These are phyloP conservation scores for Ophiocordyceps unilateralis DNA, from an alignment of 2,329 filamentous ascomycete genomes.

Conservation along the genomic window DNA sequence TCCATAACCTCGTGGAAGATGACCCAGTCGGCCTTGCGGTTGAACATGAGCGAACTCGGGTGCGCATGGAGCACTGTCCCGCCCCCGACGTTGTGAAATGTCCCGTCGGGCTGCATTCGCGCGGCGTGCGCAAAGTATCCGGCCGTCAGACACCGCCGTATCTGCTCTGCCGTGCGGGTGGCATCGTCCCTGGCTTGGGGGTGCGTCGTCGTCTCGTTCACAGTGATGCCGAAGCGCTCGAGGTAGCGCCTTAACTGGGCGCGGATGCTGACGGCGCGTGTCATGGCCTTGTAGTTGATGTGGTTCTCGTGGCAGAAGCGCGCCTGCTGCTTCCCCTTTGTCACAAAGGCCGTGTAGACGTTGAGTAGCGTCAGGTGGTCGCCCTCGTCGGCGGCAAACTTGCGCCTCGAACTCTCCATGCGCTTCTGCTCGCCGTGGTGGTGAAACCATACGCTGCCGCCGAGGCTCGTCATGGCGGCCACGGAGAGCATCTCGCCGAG, in stretches of 20 bases:
- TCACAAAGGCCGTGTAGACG: conserved; percentile 78
- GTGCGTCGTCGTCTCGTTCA: conserved; percentile 44
- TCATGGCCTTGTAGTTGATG: conserved; percentile 74
- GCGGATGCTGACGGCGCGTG: conserved; percentile 67
- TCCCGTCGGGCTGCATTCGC: conserved; percentile 84
- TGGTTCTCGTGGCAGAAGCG: conserved; percentile 78
- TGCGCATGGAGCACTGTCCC: conserved; percentile 68
- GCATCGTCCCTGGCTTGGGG: conserved; percentile 13
- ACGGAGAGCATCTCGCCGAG: conserved; percentile 78
- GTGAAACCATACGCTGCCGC: conserved; percentile 68
- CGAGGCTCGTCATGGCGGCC: conserved; percentile 81
- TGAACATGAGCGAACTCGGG: conserved; percentile 87
- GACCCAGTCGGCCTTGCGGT: conserved; percentile 91
- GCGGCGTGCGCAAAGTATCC: conserved; percentile 92
- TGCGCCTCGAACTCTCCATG: conserved; percentile 56
- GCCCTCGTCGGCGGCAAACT: conserved; percentile 83
- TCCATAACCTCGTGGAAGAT: conserved; percentile 90
- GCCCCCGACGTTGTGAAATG: conserved; percentile 71
- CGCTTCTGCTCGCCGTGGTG: conserved; percentile 61
- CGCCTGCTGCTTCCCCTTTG: conserved; percentile 63
- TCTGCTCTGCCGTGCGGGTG: conserved; percentile 43
- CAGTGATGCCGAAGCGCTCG: conserved; percentile 62
- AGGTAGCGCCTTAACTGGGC: conserved; percentile 75
- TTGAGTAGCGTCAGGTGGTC: conserved; percentile 89
- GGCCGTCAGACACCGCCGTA: conserved; percentile 68